Base-by-base conservation (phyloP, 371 early-diverging fungal species). In the Rhizopus delemar region DNA sequence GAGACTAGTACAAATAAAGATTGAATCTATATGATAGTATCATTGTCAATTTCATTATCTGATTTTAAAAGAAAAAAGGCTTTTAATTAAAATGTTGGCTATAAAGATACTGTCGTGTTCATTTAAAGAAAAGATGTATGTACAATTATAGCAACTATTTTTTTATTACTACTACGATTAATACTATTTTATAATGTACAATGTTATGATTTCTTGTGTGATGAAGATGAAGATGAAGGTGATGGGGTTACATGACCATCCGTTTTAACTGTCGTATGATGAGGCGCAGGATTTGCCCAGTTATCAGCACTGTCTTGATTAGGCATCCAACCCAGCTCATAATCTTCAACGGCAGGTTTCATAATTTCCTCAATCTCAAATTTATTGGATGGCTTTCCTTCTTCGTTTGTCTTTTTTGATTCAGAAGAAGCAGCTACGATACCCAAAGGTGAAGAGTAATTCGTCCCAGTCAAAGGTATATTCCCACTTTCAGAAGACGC, bases 401-500 rank as follows among this genome's bases (percentile, higher is more conserved):
- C 48, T 28, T 8, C 15, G n/a, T 16, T 12, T 29, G 4, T 1
- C 16, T 13, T 8, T 39, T 55, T 55, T 6, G 34, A 45, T 38
- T 16, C 56, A 16, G 12, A 11, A 22, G 32, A 5, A 16, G 52
- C 12, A 5, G 29, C 22, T 8, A 48, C n/a, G 9, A 48, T 48
- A 29, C 48, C 48, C 48, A 48, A 48, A 29, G 56, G 43, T 5
- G 46, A 34, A 8, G 16, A 52, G 7, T 65, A 51, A 3, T 48
- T 53, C 33, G 32, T 38, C 33, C 53, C 66, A 59, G 53, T 73
- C 56, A 66, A 57, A 4, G 73, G 73, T 12, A 59, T 57, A 46
- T 70, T 64, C 0, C 52, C 68, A 35, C 77, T 78, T 33, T 70
- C 77, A 33, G 68, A 57, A 2, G 71, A 71, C 5, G 59, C 28